Percentiles rank a stretch among this genome's conserved stretches.
Evolutionary conservation across 306 rosid species (phyloP).

Genomic region (Rosa rugosa): DNA sequence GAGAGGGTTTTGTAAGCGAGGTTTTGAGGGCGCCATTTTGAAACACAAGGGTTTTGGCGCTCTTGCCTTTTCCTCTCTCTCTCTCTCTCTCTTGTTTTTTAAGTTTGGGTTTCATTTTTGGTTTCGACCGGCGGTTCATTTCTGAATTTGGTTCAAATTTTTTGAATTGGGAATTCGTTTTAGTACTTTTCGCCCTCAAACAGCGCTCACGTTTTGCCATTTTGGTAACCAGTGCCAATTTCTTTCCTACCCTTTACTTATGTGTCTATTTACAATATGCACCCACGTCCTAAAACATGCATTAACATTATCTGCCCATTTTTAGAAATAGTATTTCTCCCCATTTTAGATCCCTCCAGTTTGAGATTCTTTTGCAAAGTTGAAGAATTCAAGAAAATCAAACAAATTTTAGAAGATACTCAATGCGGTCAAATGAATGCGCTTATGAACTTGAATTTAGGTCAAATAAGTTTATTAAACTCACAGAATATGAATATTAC

Average conservation of each 20-base stretch:
- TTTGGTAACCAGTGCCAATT: too few species aligned
- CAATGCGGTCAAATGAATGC: too few species aligned
- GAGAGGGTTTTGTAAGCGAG: neutral
- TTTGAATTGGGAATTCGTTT: slow-evolving; percentile 6
- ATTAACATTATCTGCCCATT: neutral
- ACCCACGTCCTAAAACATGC: neutral
- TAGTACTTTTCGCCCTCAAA: neutral
- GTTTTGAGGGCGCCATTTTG: slow-evolving; percentile 29
- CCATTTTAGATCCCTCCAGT: neutral
- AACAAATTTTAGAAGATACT: too few species aligned
- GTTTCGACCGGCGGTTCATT: neutral
- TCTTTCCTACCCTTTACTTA: neutral
- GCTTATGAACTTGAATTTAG: too few species aligned
- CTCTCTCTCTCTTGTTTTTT: neutral
- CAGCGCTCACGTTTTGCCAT: neutral
- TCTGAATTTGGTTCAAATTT: neutral
- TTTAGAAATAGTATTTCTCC: neutral
- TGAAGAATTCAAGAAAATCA: neutral
- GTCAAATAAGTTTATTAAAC: too few species aligned
- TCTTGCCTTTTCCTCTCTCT: neutral
- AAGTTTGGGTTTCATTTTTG: neutral
- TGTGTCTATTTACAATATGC: neutral
- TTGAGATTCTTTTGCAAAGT: neutral
- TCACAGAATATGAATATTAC: too few species aligned
- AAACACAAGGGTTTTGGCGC: slow-evolving; percentile 5